A percentile compares a stretch with the other conserved stretches of the same genome.
Evolutionary conservation across 371 early-diverging fungal species (phyloP).

Genomic region (Syncephalastrum racemosum): DNA sequence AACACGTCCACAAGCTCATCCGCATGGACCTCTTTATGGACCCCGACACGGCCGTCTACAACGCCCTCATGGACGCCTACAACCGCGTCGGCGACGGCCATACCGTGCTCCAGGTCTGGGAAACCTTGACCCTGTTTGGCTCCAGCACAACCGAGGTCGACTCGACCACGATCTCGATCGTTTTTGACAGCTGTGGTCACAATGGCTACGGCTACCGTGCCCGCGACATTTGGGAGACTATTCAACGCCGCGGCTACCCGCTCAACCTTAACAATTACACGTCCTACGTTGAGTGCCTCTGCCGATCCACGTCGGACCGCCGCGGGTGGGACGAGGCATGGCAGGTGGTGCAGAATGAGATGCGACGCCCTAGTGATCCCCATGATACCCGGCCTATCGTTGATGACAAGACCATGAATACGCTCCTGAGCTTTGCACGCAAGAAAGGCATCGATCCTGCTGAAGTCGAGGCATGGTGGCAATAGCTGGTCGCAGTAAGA

Average conservation of each 20-base stretch:
- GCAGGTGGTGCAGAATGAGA: constrained; percentile 23
- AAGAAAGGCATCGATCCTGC: constrained; percentile 24
- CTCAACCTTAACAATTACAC: constrained; percentile 43
- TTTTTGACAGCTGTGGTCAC: constrained; percentile 26
- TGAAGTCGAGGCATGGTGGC: constrained; percentile 14
- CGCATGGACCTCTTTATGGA: constrained; percentile 48
- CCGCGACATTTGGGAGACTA: constrained; percentile 28
- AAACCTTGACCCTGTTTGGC: constrained; percentile 18
- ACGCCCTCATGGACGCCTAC: constrained; percentile 44
- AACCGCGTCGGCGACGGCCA: constrained; percentile 25
- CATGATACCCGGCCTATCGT: constrained; percentile 13
- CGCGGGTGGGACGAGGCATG: constrained; percentile 34
- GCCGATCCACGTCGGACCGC: constrained; percentile 25
- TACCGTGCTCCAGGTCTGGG: constrained; percentile 39
- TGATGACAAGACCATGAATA: constrained; percentile 45
- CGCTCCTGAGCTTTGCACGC: constrained; percentile 40
- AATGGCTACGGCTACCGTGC: constrained; percentile 29
- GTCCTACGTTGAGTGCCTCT: constrained; percentile 48
- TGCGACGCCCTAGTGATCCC: constrained; percentile 15
- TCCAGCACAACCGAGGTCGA: constrained; percentile 17
- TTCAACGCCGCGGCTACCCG: constrained; percentile 18
- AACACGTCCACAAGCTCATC: constrained; percentile 40
- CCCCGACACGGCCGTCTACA: constrained; percentile 33
- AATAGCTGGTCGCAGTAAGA: too few relatives aligned
- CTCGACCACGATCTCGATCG: constrained; percentile 22